Percentiles rank a stretch among this genome's conserved stretches.
phyloP scores from a whole-genome alignment of 495 filamentous ascomycete species.

The Hypoxylon lienhwacheense region DNA sequence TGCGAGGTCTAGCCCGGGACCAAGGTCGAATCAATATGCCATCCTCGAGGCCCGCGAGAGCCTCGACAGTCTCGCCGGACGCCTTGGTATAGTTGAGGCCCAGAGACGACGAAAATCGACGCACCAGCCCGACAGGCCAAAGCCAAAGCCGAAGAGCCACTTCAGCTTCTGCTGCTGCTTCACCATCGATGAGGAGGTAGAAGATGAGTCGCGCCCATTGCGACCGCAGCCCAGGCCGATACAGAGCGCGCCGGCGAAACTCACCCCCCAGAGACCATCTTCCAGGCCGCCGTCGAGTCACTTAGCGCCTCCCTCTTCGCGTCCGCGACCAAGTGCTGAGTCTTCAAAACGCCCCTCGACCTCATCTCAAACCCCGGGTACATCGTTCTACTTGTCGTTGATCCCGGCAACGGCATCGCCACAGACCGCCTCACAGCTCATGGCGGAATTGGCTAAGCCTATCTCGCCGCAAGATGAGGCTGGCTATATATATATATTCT shows the following conservation, averaged over 20 bases:
- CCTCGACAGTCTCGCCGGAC: constrained; percentile 79
- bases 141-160: constrained; percentile 42
- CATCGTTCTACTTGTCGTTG: constrained; percentile 62
- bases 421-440: constrained; percentile 63
- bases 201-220: constrained; percentile 40
- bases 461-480: constrained; percentile 75
- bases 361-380: constrained; percentile 45
- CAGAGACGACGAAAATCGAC: constrained; percentile 32
- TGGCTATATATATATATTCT: constrained; percentile 98
- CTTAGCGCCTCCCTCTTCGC: constrained; percentile 32
- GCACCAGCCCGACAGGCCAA: constrained; percentile 32
- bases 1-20: constrained; percentile 46
- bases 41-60: constrained; percentile 65
- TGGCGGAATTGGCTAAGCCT: constrained; percentile 80
- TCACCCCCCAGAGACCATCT: constrained; percentile 30
- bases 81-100: constrained; percentile 69
- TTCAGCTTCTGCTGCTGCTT: constrained; percentile 51
- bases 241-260: constrained; percentile 41
- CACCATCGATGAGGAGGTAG: constrained; percentile 44
- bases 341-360: constrained; percentile 40
- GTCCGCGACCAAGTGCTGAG: constrained; percentile 40
- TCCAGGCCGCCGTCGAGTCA: constrained; percentile 37
- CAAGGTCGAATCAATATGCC: constrained; percentile 36
- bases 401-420: constrained; percentile 67
- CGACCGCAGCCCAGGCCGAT: constrained; percentile 46